Evolutionary conservation across 805 yeast species (phyloP).

Genomic region (Torulaspora franciscae): DNA sequence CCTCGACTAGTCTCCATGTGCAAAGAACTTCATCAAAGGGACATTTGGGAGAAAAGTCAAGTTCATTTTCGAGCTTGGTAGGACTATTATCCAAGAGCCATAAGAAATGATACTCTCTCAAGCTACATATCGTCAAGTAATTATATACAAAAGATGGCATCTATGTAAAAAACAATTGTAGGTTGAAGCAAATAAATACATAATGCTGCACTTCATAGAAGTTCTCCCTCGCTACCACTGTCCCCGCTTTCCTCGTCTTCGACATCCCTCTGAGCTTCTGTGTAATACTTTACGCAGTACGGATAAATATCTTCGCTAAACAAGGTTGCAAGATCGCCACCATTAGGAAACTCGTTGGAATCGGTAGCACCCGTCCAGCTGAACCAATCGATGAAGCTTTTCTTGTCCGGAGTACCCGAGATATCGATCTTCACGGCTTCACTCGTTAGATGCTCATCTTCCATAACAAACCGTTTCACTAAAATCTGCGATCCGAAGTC

Average conservation of each 20-base stretch:
- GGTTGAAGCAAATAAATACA: background rate
- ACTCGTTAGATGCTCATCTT: conserved; percentile 52
- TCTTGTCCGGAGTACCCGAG: conserved; percentile 59
- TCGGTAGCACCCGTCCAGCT: conserved; percentile 76
- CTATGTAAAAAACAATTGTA: too few relatives aligned
- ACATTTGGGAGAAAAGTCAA: conserved; percentile 11
- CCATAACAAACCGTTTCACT: conserved; percentile 52
- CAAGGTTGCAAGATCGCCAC: conserved; percentile 70
- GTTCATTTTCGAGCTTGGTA: conserved; percentile 17
- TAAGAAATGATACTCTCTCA: conserved; percentile 9
- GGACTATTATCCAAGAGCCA: conserved; percentile 18
- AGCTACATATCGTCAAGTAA: background rate
- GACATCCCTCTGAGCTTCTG: conserved; percentile 64
- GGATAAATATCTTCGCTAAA: conserved; percentile 80
- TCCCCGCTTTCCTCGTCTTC: conserved; percentile 52
- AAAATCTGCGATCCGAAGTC: conserved; percentile 54
- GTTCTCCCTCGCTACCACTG: conserved; percentile 51
- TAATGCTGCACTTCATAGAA: background rate
- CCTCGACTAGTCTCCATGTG: conserved; percentile 10
- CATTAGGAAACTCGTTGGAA: conserved; percentile 71
- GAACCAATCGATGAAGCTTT: conserved; percentile 84
- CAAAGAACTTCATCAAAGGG: conserved; percentile 13
- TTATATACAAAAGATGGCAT: background rate
- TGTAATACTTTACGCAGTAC: conserved; percentile 75
- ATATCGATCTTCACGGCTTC: conserved; percentile 44